Evolutionary conservation across 192 early-diverging fungal genomes (phyloP), one percentile per base, ranked within the genome.

Genomic region (Podila verticillata): DNA sequence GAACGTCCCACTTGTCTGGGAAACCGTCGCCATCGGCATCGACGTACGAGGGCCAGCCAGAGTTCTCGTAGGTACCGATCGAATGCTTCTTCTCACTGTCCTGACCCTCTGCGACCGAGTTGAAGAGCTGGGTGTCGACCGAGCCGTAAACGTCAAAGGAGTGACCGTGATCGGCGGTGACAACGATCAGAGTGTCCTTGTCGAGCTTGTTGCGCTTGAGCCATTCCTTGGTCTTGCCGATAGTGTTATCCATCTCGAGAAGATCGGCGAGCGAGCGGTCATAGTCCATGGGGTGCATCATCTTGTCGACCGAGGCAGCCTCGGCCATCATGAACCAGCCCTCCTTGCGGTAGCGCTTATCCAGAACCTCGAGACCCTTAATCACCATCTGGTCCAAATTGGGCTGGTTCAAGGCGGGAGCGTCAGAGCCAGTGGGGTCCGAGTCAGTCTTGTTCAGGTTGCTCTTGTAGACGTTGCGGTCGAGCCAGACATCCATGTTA

Each of bases 271-370:
- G 73, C 65, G 75, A 87, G 73, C 89, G 89, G 58, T 87, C 75
- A 66, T 82, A 90, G 74, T 90, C 85, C 58, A 89, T 75, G 19
- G 81, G 71, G 69, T 90, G 88, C 66, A 90, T 74, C 71, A 72
- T 51, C 72, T 87, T 89, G 81, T 90, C 89, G 47, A 90, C 68
- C 24, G 86, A 81, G 22, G 87, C 88, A 49, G 86, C 89, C 68
- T 90, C 89, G 51, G 82, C 73, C 88, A 90, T 87, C 65, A 90
- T 73, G 85, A 87, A 90, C 66, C 71, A 90, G 29, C 89, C 89
- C 61, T 89, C 81, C 24, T 75, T 75, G 69, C 85, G 86, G 63
- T 75, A 61, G 28, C 83, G 83, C 65, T 77, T 83, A 65, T 90
- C 80, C 63, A 90, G 67, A 48, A 83, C 74, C 32, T 90, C 80